phyloP scores from a whole-genome alignment of 2,329 filamentous ascomycete species.

The Penicillium sumatraense region DNA sequence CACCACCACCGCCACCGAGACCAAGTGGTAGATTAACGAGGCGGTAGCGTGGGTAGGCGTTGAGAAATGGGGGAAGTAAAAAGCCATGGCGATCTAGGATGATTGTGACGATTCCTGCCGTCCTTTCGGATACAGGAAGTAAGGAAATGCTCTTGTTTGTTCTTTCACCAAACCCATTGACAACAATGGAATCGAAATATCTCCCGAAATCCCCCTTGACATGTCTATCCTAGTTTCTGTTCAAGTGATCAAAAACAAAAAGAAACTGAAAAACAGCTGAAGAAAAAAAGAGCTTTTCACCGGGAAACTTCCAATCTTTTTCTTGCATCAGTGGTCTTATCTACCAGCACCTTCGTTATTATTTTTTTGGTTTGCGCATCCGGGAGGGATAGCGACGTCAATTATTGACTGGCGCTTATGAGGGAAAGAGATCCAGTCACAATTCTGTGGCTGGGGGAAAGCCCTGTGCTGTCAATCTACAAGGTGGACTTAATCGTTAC shows the following conservation, averaged over 20 bases:
- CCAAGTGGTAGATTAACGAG: slow-evolving; percentile 45
- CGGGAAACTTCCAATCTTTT: slow-evolving; percentile 33
- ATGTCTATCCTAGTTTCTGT: slow-evolving; percentile 47
- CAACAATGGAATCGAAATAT: slow-evolving; percentile 23
- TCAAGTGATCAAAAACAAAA: slow-evolving; percentile 35
- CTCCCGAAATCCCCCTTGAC: slow-evolving; percentile 37
- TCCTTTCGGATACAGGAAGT: slow-evolving; percentile 12
- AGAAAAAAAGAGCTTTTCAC: slow-evolving; percentile 37
- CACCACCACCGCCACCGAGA: slow-evolving; percentile 27
- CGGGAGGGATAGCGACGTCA: slow-evolving; percentile 46
- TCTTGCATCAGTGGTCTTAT: slow-evolving; percentile 31
- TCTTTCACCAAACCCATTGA: slow-evolving; percentile 27
- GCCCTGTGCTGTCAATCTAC: slow-evolving; percentile 85
- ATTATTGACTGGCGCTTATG: slow-evolving; percentile 81
- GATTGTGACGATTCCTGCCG: slow-evolving; percentile 24
- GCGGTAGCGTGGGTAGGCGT: slow-evolving; percentile 34
- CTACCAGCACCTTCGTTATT: slow-evolving; percentile 32
- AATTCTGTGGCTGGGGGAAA: slow-evolving; percentile 75
- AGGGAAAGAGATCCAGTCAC: slow-evolving; percentile 95
- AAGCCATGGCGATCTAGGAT: slow-evolving; percentile 31
- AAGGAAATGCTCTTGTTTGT: slow-evolving; percentile 31
- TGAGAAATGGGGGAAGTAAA: slow-evolving; percentile 33
- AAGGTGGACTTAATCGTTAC: slow-evolving; percentile 90
- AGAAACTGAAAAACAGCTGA: slow-evolving; percentile 39
- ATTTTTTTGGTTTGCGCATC: slow-evolving; percentile 36